Evolutionary conservation across 768 basidiomycete genomes (phyloP).

Genomic region (Pisolithus tinctorius): DNA sequence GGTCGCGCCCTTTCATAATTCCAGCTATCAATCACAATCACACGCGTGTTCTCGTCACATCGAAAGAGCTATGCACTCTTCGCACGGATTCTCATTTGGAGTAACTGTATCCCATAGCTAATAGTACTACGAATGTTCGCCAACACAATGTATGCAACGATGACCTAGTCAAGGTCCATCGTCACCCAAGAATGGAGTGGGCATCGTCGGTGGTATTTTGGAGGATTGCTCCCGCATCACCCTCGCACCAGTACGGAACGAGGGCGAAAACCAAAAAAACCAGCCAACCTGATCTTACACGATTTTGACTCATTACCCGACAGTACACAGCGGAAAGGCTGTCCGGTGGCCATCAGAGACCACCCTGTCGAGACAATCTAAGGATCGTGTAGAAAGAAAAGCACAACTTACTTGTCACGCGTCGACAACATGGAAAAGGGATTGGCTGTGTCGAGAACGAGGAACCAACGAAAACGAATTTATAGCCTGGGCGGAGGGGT

Average conservation of each 20-base stretch:
- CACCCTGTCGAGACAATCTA: conserved; percentile 78
- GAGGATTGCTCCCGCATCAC: conserved; percentile 8
- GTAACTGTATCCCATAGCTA: not conserved
- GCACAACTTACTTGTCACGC: conserved; percentile 4
- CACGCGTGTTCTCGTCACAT: not conserved
- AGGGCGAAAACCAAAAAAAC: conserved; percentile 24
- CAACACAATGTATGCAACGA: conserved; percentile 12
- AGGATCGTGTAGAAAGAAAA: conserved; percentile 42
- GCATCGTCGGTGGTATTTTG: conserved; percentile 13
- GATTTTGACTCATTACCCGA: conserved; percentile 90
- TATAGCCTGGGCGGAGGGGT: conserved; percentile 8
- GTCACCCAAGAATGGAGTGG: conserved; percentile 5
- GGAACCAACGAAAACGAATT: not conserved
- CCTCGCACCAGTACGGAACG: conserved; percentile 47
- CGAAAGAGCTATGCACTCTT: too few relatives aligned
- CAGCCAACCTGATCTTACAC: conserved; percentile 61
- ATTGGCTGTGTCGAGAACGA: conserved; percentile 1
- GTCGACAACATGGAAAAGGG: not conserved
- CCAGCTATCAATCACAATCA: too few relatives aligned
- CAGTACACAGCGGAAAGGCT: conserved; percentile 80
- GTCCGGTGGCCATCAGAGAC: conserved; percentile 41
- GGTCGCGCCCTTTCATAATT: too few relatives aligned
- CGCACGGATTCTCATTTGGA: not conserved
- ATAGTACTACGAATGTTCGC: conserved; percentile 2
- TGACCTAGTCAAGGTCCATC: conserved; percentile 4